These are phyloP conservation scores for Penicillium glabrum DNA, from an alignment of 2,329 filamentous ascomycete genomes.

Conservation along the genomic window DNA sequence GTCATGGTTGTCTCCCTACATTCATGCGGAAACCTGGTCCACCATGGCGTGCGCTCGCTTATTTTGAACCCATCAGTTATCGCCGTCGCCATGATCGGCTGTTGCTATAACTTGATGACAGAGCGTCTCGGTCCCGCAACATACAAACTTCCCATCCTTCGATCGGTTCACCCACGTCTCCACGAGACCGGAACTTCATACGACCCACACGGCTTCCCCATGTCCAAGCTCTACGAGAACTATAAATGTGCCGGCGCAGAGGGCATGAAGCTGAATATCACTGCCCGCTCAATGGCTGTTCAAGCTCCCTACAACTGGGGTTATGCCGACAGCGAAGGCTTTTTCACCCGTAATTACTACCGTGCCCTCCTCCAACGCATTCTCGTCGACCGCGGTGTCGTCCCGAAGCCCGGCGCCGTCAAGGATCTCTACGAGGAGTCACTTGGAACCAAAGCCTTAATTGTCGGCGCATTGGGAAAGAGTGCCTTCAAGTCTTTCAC, in stretches of 20 bases:
- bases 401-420: constrained; percentile 55
- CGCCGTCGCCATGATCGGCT: constrained; percentile 93
- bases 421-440: constrained; percentile 29
- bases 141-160: constrained; percentile 77
- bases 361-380: constrained; percentile 86
- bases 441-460: constrained; percentile 52
- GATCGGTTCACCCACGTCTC: constrained; percentile 71
- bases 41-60: constrained; percentile 86
- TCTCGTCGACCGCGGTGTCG: constrained; percentile 81
- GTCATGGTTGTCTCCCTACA: constrained; percentile 94
- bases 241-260: constrained; percentile 53
- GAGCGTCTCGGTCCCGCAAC: constrained; percentile 84
- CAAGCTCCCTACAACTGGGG: constrained; percentile 96
- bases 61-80: constrained; percentile 78
- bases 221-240: constrained; percentile 69
- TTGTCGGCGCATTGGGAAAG: constrained; percentile 83
- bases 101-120: constrained; percentile 95
- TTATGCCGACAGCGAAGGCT: constrained; percentile 72
- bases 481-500: constrained; percentile 72
- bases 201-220: constrained; percentile 91
- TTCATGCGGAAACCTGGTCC: constrained; percentile 95
- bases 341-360: constrained; percentile 93
- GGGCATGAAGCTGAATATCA: constrained; percentile 87
- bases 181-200: constrained; percentile 67
- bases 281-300: constrained; percentile 95